Percentiles rank a stretch among this genome's conserved stretches.
Conservation (phyloP, 192 early-diverging fungal species). For the Geosiphon pyriformis region DNA sequence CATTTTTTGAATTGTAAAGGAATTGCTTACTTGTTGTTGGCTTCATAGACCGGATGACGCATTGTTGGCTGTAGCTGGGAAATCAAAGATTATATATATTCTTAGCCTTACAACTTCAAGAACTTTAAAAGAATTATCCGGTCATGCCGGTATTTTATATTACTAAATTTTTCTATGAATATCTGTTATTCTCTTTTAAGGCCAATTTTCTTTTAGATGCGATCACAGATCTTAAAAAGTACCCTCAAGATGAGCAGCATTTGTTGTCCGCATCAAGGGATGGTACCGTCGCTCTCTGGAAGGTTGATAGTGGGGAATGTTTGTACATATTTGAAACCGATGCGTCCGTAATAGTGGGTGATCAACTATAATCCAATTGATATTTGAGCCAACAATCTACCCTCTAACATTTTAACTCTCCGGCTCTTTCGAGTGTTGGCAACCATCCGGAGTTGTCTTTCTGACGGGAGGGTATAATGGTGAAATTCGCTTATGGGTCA, state of each 20-base stretch:
- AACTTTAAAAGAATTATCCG: constrained; percentile 8
- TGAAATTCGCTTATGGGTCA: constrained; percentile 35
- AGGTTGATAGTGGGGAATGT: constrained; percentile 56
- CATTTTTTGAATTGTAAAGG: constrained; percentile 11
- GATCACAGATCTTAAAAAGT: constrained; percentile 64
- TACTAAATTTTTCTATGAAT: not conserved
- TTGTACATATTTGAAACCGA: constrained; percentile 55
- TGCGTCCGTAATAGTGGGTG: constrained; percentile 52
- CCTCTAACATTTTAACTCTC: not conserved
- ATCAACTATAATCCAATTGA: not conserved
- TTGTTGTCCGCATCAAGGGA: constrained; percentile 69
- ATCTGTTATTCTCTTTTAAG: no score
- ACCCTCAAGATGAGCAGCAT: constrained; percentile 60
- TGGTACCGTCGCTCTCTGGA: constrained; percentile 75
- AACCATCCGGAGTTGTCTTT: constrained; percentile 57
- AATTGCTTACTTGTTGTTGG: constrained; percentile 25
- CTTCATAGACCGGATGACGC: constrained; percentile 16
- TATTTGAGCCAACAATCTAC: not conserved
- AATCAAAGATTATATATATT: constrained; percentile 12
- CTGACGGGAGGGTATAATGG: constrained; percentile 44
- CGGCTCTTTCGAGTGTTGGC: constrained; percentile 38
- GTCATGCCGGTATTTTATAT: constrained; percentile 7
- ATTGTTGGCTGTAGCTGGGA: constrained; percentile 17
- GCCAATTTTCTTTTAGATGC: constrained; percentile 32
- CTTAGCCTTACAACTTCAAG: constrained; percentile 9